Percentiles rank a stretch among this genome's conserved stretches.
phyloP scores from a whole-genome alignment of 306 rosid species.

The Biancaea sappan region DNA sequence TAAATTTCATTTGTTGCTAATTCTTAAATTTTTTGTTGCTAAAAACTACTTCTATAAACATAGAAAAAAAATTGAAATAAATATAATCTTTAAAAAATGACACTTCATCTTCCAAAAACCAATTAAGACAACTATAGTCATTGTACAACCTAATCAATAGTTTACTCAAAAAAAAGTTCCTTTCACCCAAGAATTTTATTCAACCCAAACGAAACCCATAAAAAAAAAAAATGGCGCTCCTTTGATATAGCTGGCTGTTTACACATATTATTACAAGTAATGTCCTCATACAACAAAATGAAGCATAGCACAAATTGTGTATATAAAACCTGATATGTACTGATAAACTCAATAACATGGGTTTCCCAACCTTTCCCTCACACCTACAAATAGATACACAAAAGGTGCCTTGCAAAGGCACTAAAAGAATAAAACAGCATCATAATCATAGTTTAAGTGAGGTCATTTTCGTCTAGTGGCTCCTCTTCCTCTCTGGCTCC shows the following conservation, averaged over 20 bases:
- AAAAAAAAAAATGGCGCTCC: not conserved
- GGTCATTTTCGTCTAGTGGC: constrained; percentile 84
- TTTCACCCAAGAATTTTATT: no score
- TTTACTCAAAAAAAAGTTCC: not conserved
- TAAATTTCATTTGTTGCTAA: no score
- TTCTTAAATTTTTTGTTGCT: no score
- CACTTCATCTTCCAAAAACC: no score
- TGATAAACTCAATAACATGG: constrained; percentile 19
- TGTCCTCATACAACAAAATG: not conserved
- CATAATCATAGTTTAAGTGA: constrained; percentile 53
- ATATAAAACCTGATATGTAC: constrained; percentile 30
- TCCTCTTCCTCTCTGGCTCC: constrained; percentile 53
- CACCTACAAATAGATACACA: not conserved
- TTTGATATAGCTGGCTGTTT: not conserved
- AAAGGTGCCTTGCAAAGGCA: no score
- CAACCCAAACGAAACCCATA: no score
- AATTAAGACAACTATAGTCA: no score
- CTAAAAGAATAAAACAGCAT: not conserved
- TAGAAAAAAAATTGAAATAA: no score
- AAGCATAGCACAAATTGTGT: constrained; percentile 1
- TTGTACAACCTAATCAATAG: no score
- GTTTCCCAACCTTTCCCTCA: constrained; percentile 8
- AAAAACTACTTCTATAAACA: no score
- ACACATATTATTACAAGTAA: not conserved
- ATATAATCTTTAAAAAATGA: no score